Percentiles rank a stretch among this genome's conserved stretches.
Evolutionary conservation across 805 yeast genomes (phyloP).

Genomic region (Candida sphagnicola): DNA sequence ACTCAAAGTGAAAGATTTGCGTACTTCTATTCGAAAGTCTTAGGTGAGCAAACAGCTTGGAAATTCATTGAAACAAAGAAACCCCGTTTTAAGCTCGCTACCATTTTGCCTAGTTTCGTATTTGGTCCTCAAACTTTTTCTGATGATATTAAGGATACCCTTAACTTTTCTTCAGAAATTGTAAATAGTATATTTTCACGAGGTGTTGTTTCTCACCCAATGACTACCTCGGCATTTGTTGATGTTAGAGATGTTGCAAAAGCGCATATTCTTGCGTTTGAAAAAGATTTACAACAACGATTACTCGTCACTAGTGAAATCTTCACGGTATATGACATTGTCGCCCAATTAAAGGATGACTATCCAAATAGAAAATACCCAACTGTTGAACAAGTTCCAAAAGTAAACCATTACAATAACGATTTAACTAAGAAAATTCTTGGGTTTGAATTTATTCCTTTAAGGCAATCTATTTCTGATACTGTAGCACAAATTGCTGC

Average conservation of each 20-base stretch:
- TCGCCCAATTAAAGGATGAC: constrained; percentile 18
- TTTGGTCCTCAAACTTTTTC: constrained; percentile 52
- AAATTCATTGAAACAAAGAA: constrained; percentile 40
- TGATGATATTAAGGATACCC: constrained; percentile 17
- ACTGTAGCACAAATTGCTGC: constrained; percentile 29
- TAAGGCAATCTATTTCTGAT: constrained; percentile 38
- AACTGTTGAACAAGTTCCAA: constrained; percentile 7
- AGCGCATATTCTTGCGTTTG: constrained; percentile 52
- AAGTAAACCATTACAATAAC: constrained; percentile 16
- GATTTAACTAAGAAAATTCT: constrained; percentile 29
- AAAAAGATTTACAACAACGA: constrained; percentile 30
- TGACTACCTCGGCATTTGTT: constrained; percentile 19
- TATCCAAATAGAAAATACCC: constrained; percentile 8
- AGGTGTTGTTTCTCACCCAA: constrained; percentile 13
- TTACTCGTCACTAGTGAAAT: constrained; percentile 10
- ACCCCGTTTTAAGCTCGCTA: constrained; percentile 34
- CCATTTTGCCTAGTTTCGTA: constrained; percentile 42
- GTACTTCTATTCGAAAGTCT: constrained; percentile 44
- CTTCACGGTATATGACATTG: constrained; percentile 15
- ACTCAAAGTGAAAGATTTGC: constrained; percentile 14
- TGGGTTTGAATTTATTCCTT: constrained; percentile 34
- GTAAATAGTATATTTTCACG: constrained; percentile 22
- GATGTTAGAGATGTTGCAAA: constrained; percentile 64
- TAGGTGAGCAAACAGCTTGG: constrained; percentile 59
- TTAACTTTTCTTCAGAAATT: constrained; percentile 25